Conservation (phyloP, 2,329 filamentous ascomycete species). For the Colletotrichum sp. region DNA sequence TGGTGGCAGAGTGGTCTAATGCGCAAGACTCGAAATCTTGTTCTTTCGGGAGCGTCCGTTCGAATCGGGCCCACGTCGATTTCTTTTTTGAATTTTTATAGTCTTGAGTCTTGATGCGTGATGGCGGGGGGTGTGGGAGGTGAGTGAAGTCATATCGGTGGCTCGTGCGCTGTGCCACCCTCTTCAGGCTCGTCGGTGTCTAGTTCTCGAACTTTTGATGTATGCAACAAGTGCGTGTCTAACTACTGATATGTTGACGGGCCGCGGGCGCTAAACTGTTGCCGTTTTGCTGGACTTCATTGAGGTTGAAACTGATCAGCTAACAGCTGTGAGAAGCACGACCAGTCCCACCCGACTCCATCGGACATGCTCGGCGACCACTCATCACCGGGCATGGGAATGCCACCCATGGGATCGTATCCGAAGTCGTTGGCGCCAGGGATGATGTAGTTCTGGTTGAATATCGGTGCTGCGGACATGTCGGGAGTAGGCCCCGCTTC, state of each 20-base stretch:
- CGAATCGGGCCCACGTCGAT: conserved; percentile 30
- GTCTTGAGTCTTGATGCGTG: neutral
- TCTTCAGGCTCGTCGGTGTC: fast-evolving
- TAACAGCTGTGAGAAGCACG: conserved; percentile 1
- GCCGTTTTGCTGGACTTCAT: neutral
- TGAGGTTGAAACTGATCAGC: neutral
- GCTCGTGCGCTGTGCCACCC: neutral
- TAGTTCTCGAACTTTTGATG: fast-evolving
- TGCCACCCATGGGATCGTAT: neutral
- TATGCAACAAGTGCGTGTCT: fast-evolving
- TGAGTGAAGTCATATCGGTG: neutral
- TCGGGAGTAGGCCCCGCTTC: neutral
- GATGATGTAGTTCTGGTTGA: neutral
- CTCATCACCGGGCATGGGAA: neutral
- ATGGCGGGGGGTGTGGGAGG: fast-evolving
- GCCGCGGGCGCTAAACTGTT: too few species aligned
- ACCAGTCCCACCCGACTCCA: conserved; percentile 11
- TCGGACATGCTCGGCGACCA: conserved; percentile 11
- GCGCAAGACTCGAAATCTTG: conserved; percentile 31
- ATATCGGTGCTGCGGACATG: neutral
- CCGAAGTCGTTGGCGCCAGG: neutral
- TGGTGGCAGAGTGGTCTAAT: conserved; percentile 21
- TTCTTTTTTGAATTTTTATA: neutral
- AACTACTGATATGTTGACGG: neutral
- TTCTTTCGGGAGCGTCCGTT: conserved; percentile 31